These are phyloP conservation scores for Microsporum audouinii DNA, from an alignment of 2,329 filamentous ascomycete genomes.

Conservation along the genomic window DNA sequence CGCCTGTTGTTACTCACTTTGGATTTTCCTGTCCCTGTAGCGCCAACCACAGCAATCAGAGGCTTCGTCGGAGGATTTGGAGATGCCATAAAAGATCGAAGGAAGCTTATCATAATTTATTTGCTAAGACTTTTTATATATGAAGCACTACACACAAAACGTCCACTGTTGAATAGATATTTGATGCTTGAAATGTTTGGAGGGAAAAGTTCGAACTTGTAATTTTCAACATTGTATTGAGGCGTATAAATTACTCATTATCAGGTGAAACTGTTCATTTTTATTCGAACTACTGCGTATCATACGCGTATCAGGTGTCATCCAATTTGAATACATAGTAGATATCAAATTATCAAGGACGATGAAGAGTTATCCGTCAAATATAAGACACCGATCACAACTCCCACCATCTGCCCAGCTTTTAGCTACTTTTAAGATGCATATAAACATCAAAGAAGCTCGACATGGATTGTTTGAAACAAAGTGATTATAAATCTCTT, in stretches of 20 bases:
- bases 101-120: background rate
- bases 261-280: background rate
- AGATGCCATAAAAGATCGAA: slow-evolving; percentile 11
- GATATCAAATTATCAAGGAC: too few relatives aligned
- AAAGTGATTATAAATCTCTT: background rate
- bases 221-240: background rate
- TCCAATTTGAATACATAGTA: too few relatives aligned
- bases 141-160: too few relatives aligned
- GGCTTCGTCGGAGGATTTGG: slow-evolving; percentile 36
- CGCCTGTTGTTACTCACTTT: slow-evolving; percentile 47
- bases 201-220: background rate
- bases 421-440: too few relatives aligned
- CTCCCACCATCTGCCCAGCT: too few relatives aligned
- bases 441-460: background rate
- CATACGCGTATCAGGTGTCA: too few relatives aligned
- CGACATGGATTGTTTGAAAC: background rate
- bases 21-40: slow-evolving; percentile 88
- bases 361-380: too few relatives aligned
- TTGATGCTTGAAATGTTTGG: too few relatives aligned
- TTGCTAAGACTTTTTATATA: background rate
- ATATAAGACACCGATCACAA: too few relatives aligned
- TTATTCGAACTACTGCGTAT: background rate
- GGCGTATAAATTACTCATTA: background rate
- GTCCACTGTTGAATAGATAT: too few relatives aligned
- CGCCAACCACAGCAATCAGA: slow-evolving; percentile 71